Evolutionary conservation across 129 eudicot species (phyloP), one percentile per base, ranked within the genome.

Genomic region (Tanacetum coccineum): DNA sequence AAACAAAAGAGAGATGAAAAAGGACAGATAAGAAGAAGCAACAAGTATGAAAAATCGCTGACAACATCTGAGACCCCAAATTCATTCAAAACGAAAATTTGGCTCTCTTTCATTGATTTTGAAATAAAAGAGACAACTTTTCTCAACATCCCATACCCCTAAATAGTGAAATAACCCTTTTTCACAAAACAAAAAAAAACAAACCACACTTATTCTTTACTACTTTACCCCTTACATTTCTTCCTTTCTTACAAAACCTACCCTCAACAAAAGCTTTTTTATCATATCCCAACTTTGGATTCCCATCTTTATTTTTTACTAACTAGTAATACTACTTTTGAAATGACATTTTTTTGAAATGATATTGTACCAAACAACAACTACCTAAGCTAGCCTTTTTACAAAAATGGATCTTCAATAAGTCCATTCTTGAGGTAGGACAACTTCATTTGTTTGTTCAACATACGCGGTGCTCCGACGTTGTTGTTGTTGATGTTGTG

Each of bases 381-480:
- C 20, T 30, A 47, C 42, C 66, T 64, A 22, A 66, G 51, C 79
- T 52, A 70, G 71, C 69, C 67, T 13, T 49, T 58, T 74, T 22
- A n/a, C 26, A 20, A 26, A 17, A 52, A 68, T 22, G 12, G 57
- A 60, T 13, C 30, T 4, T 22, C 61, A 90, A 54, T 86, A 90
- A 20, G 91, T 90, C 97, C 97, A 90, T 45, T 90, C 97, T 57
- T 77, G 84, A 17, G 97, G 97, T 10, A 84, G 91, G 59, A 74
- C 63, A 20, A 76, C 67, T 39, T 84, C 88, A 36, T 36, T 36
- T 36, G 42, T 0, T 36, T 36, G 25, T 36, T 36, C 42, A 1
- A 36, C 42, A 36, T 36, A n/a, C n/a, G n/a, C n/a, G n/a, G n/a
- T n/a, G n/a, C n/a, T n/a, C n/a, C n/a, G 81, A 13, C 83, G 81